phyloP scores from a whole-genome alignment of 768 basidiomycete species.

The Panaeolus papilionaceus region DNA sequence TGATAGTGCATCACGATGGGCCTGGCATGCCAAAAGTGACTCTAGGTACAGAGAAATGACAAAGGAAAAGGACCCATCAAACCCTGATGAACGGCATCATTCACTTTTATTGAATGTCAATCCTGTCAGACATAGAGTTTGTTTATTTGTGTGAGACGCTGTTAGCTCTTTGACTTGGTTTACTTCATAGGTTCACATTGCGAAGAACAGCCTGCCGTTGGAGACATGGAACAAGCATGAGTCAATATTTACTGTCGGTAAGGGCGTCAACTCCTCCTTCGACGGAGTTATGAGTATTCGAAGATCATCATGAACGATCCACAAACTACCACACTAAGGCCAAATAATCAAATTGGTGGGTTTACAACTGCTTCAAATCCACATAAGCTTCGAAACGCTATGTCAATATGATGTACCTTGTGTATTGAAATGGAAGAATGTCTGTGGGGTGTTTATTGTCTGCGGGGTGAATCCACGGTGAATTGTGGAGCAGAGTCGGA shows the following conservation, averaged over 20 bases:
- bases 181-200: neutral
- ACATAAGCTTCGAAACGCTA: neutral
- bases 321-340: neutral
- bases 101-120: neutral
- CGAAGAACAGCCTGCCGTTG: neutral
- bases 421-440: neutral
- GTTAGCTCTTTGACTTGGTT: neutral
- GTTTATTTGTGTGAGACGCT: neutral
- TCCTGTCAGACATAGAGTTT: neutral
- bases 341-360: neutral
- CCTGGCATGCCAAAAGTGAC: neutral
- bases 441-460: neutral
- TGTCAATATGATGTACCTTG: neutral
- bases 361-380: neutral
- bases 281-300: too few relatives aligned
- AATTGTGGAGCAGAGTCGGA: neutral
- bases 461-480: neutral
- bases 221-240: neutral
- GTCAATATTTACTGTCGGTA: neutral
- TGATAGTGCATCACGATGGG: neutral
- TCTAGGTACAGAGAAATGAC: neutral
- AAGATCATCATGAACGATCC: neutral
- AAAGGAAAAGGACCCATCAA: neutral
- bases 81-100: slow-evolving; percentile 6
- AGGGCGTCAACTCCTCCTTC: neutral